These are phyloP conservation scores for Xanthoconium purpureum DNA, from an alignment of 768 basidiomycete species.

Conservation along the genomic window DNA sequence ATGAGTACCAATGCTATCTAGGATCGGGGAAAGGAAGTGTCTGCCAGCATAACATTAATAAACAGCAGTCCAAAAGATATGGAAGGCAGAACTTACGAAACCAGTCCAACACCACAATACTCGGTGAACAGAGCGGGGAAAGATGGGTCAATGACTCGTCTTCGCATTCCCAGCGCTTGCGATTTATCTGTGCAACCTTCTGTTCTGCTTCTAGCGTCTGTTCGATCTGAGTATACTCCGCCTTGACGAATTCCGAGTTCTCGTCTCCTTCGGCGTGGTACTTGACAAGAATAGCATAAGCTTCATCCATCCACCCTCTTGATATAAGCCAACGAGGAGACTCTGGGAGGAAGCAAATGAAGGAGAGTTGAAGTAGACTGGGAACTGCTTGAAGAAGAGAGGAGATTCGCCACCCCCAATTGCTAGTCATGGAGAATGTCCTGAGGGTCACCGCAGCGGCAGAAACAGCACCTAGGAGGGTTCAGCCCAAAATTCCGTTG, in stretches of 20 bases:
- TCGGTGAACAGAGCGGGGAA: constrained; percentile 7
- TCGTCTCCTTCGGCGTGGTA: constrained; percentile 60
- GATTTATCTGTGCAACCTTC: neutral
- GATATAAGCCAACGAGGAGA: constrained; percentile 62
- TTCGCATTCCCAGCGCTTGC: constrained; percentile 8
- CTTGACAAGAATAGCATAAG: constrained; percentile 45
- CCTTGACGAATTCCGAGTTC: constrained; percentile 31
- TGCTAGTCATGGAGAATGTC: constrained; percentile 52
- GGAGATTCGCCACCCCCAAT: constrained; percentile 7
- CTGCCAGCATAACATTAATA: neutral
- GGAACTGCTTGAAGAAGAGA: constrained; percentile 53
- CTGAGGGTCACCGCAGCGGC: constrained; percentile 58
- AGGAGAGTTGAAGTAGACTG: constrained; percentile 46
- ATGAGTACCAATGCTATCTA: constrained; percentile 12
- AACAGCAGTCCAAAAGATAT: neutral
- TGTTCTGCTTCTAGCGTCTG: constrained; percentile 41
- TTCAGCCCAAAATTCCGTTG: neutral
- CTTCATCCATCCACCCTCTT: constrained; percentile 49
- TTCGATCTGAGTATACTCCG: constrained; percentile 55
- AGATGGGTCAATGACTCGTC: constrained; percentile 4
- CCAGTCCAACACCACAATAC: constrained; percentile 7
- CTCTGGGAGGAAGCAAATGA: constrained; percentile 58
- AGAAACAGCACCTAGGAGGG: neutral
- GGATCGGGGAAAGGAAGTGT: constrained; percentile 2
- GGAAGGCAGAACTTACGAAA: neutral